phyloP scores from a whole-genome alignment of 495 filamentous ascomycete genomes.

The Xylaria cubensis region DNA sequence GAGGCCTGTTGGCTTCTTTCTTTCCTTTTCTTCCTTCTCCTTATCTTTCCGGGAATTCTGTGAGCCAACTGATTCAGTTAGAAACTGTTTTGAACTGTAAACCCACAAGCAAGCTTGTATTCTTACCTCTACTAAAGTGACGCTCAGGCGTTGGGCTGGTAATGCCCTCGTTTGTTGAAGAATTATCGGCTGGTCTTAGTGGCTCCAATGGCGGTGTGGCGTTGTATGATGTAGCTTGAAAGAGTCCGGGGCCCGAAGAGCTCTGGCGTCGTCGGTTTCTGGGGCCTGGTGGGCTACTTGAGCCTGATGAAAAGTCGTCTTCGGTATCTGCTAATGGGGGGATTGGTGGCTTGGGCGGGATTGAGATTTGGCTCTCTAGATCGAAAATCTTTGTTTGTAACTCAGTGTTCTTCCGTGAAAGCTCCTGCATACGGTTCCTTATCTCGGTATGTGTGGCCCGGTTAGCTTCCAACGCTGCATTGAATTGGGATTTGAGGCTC shows the following conservation, averaged over 20 bases:
- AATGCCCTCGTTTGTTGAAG: constrained; percentile 42
- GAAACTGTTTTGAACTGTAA: constrained; percentile 29
- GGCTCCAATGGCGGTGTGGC: constrained; percentile 47
- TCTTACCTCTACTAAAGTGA: constrained; percentile 54
- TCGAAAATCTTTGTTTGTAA: constrained; percentile 48
- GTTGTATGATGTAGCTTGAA: constrained; percentile 43
- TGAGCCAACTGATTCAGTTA: constrained; percentile 56
- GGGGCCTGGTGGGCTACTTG: constrained; percentile 29
- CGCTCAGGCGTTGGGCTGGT: constrained; percentile 54
- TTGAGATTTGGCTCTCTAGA: constrained; percentile 39
- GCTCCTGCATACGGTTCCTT: constrained; percentile 47
- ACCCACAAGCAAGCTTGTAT: not conserved
- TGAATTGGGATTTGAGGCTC: constrained; percentile 43
- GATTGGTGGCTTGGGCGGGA: constrained; percentile 24
- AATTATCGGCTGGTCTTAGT: constrained; percentile 22
- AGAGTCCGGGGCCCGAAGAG: constrained; percentile 45
- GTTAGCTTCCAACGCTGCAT: constrained; percentile 45
- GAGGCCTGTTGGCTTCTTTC: constrained; percentile 58
- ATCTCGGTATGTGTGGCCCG: constrained; percentile 52
- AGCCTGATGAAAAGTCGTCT: constrained; percentile 34
- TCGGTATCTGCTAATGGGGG: constrained; percentile 24
- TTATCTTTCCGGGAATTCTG: constrained; percentile 63
- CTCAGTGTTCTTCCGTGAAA: constrained; percentile 50
- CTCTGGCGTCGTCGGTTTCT: constrained; percentile 39
- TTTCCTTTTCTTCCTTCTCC: constrained; percentile 57